Evolutionary conservation across 2,329 filamentous ascomycete genomes (phyloP).

Genomic region (Mycocentrospora acerina): DNA sequence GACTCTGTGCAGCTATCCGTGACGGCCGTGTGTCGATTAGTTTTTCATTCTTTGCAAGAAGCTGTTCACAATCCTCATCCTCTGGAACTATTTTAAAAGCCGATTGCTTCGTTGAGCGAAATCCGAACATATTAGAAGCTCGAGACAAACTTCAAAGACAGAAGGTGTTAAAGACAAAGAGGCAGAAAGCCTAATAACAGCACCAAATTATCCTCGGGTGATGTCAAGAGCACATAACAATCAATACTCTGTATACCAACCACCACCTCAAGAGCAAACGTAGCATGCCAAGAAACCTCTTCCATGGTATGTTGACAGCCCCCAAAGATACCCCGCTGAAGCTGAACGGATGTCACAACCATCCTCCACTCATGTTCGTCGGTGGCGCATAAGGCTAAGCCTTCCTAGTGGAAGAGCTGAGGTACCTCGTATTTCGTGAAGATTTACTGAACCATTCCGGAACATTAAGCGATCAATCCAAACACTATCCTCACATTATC

Average conservation of each 20-base stretch:
- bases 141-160: not conserved
- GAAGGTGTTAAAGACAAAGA: not conserved
- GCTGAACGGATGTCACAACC: too few species aligned
- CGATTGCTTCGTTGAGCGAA: constrained; percentile 15
- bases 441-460: too few species aligned
- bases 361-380: too few species aligned
- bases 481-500: too few species aligned
- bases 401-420: too few species aligned
- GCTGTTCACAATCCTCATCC: constrained; percentile 19
- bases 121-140: constrained; percentile 15
- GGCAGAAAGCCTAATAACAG: not conserved
- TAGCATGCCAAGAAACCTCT: not conserved
- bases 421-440: too few species aligned
- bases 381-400: too few species aligned
- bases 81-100: constrained; percentile 13
- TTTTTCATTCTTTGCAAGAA: constrained; percentile 18
- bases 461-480: too few species aligned
- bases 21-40: constrained; percentile 7
- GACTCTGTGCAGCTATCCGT: constrained; percentile 2
- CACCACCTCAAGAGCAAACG: too few species aligned
- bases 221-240: too few species aligned
- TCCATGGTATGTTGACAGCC: constrained; percentile 3
- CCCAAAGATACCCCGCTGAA: constrained; percentile 18
- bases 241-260: too few species aligned
- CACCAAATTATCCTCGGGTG: not conserved